phyloP scores from a whole-genome alignment of 495 filamentous ascomycete genomes.

The Cercophora sp. region DNA sequence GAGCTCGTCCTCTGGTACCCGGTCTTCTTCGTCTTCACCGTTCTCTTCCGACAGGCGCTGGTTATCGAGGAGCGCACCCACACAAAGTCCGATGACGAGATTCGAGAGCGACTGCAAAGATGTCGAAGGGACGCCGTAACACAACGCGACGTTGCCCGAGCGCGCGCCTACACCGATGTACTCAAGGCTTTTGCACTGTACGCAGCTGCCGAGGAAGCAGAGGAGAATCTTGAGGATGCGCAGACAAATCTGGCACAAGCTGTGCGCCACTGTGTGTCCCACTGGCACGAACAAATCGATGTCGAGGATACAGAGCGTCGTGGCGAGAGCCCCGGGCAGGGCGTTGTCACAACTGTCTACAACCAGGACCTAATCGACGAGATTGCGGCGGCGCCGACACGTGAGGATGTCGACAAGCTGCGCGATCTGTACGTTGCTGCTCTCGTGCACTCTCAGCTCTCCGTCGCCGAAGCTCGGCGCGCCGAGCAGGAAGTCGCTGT shows the following conservation, averaged over 20 bases:
- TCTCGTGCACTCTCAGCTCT: conserved; percentile 21
- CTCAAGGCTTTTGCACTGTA: conserved; percentile 24
- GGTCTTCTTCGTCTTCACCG: conserved; percentile 28
- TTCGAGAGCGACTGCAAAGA: conserved; percentile 17
- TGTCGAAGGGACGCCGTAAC: conserved; percentile 15
- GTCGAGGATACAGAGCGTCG: conserved; percentile 10
- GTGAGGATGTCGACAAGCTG: conserved; percentile 28
- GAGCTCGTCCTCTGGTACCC: conserved; percentile 31
- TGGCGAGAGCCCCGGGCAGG: conserved; percentile 16
- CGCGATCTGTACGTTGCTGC: conserved; percentile 29
- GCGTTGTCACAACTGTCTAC: conserved; percentile 27
- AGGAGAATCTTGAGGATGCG: conserved; percentile 17
- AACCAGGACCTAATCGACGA: conserved; percentile 27
- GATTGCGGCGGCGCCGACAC: conserved; percentile 26
- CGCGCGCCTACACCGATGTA: conserved; percentile 23
- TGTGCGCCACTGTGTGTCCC: conserved; percentile 25
- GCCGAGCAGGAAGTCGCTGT: conserved; percentile 27
- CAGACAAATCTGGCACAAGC: conserved; percentile 17
- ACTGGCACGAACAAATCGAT: conserved; percentile 30
- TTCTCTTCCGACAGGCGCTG: conserved; percentile 25
- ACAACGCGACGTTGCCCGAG: conserved; percentile 18
- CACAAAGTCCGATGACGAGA: conserved; percentile 17
- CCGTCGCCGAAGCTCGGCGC: conserved; percentile 22
- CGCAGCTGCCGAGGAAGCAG: conserved; percentile 23
- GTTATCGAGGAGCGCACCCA: conserved; percentile 11